These are phyloP conservation scores for Monosporascus sp. DNA, from an alignment of 2,329 filamentous ascomycete species.

Conservation along the genomic window DNA sequence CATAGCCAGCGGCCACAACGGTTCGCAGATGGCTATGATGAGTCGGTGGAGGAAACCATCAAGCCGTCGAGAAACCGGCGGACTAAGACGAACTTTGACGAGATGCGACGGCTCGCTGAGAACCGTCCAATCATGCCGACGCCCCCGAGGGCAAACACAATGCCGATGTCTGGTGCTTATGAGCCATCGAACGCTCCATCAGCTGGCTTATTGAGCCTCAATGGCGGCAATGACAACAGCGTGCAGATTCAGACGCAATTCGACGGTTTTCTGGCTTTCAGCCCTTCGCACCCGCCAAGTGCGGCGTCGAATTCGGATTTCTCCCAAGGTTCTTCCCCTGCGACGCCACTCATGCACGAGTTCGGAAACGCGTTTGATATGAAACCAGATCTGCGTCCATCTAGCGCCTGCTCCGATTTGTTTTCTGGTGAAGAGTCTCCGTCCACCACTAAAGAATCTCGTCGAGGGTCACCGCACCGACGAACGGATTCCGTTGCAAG, in stretches of 20 bases:
- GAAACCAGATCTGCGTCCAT: slow-evolving; percentile 34
- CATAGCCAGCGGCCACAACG: slow-evolving; percentile 38
- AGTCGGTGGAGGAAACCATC: slow-evolving; percentile 61
- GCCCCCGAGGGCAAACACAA: slow-evolving; percentile 46
- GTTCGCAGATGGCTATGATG: slow-evolving; percentile 57
- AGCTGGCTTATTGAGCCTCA: slow-evolving; percentile 50
- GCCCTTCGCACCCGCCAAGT: slow-evolving; percentile 28
- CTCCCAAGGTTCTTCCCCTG: slow-evolving; percentile 48
- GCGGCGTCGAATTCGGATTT: slow-evolving; percentile 42
- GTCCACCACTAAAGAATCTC: slow-evolving; percentile 19
- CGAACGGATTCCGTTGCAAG: slow-evolving; percentile 57
- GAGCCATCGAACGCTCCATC: slow-evolving; percentile 51
- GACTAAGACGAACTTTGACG: slow-evolving; percentile 50
- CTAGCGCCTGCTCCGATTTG: slow-evolving; percentile 10
- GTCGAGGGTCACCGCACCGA: slow-evolving; percentile 37
- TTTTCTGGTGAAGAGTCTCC: slow-evolving; percentile 14
- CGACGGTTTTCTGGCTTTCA: slow-evolving; percentile 23
- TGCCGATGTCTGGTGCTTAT: slow-evolving; percentile 32
- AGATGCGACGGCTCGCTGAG: slow-evolving; percentile 53
- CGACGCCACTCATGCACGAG: slow-evolving; percentile 41
- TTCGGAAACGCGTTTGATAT: slow-evolving; percentile 39
- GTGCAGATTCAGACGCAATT: slow-evolving; percentile 37
- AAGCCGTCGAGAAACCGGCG: slow-evolving; percentile 48
- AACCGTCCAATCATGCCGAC: slow-evolving; percentile 45
- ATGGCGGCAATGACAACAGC: slow-evolving; percentile 31